phyloP scores from a whole-genome alignment of 345 rosid species.

The Aquilaria sinensis region DNA sequence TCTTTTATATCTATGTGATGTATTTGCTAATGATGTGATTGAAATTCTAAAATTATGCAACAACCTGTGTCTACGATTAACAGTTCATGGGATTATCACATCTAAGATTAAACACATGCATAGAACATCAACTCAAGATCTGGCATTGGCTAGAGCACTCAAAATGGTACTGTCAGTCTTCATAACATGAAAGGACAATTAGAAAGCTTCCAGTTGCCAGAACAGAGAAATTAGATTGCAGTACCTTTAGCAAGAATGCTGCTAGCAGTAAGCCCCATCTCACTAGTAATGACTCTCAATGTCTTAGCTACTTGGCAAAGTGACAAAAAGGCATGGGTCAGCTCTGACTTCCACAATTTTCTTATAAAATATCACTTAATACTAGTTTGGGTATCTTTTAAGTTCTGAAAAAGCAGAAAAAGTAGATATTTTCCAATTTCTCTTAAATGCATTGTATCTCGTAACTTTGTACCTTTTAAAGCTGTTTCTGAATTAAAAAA shows the following conservation, averaged over 20 bases:
- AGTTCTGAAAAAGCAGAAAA: too few relatives aligned
- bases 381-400: too few relatives aligned
- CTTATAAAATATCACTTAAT: too few relatives aligned
- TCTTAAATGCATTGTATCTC: too few relatives aligned
- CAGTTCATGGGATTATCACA: conserved; percentile 88
- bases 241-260: conserved; percentile 54
- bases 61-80: conserved; percentile 92
- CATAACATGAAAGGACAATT: conserved; percentile 59
- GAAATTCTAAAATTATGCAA: conserved; percentile 14
- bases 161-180: conserved; percentile 33
- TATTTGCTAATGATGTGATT: too few relatives aligned
- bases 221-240: conserved; percentile 82
- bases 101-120: conserved; percentile 76
- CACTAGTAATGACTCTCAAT: conserved; percentile 34
- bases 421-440: too few relatives aligned
- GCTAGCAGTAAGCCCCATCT: conserved; percentile 91
- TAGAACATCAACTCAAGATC: conserved; percentile 56
- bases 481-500: too few relatives aligned
- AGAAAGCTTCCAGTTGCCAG: conserved; percentile 54
- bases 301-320: too few relatives aligned
- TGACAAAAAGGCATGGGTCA: too few relatives aligned
- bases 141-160: conserved; percentile 39
- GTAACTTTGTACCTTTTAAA: too few relatives aligned
- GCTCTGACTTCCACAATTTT: too few relatives aligned
- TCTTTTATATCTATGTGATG: too few relatives aligned